phyloP scores from a whole-genome alignment of 495 filamentous ascomycete species.

The Evernia prunastri region DNA sequence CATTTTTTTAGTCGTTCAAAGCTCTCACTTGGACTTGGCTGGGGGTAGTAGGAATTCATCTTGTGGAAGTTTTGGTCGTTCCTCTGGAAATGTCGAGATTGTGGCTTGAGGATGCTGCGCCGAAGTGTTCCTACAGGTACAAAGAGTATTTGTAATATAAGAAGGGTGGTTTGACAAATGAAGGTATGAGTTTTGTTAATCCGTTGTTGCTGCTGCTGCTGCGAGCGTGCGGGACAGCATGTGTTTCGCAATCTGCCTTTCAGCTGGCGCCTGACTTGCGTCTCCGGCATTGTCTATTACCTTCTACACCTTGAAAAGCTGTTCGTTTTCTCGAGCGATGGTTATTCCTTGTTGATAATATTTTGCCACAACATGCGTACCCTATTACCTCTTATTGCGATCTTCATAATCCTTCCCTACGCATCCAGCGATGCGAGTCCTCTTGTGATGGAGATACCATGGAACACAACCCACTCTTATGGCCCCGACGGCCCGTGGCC shows the following conservation, averaged over 20 bases:
- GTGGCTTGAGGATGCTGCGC: too few relatives aligned
- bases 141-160: too few relatives aligned
- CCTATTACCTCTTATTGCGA: not conserved
- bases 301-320: not conserved
- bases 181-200: too few relatives aligned
- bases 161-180: too few relatives aligned
- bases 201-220: not conserved
- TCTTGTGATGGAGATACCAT: slow-evolving; percentile 7
- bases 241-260: not conserved
- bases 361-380: not conserved
- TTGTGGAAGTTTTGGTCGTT: too few relatives aligned
- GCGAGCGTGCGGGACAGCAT: not conserved
- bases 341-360: not conserved
- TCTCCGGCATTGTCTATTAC: not conserved
- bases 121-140: too few relatives aligned
- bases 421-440: not conserved
- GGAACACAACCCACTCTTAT: slow-evolving; percentile 20
- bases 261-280: too few relatives aligned
- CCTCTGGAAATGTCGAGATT: too few relatives aligned
- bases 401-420: not conserved
- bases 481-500: slow-evolving; percentile 23
- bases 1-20: too few relatives aligned
- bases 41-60: too few relatives aligned
- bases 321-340: not conserved
- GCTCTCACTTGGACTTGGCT: too few relatives aligned